phyloP scores from a whole-genome alignment of 2,329 filamentous ascomycete species.

The Drechslerella coelobrocha region DNA sequence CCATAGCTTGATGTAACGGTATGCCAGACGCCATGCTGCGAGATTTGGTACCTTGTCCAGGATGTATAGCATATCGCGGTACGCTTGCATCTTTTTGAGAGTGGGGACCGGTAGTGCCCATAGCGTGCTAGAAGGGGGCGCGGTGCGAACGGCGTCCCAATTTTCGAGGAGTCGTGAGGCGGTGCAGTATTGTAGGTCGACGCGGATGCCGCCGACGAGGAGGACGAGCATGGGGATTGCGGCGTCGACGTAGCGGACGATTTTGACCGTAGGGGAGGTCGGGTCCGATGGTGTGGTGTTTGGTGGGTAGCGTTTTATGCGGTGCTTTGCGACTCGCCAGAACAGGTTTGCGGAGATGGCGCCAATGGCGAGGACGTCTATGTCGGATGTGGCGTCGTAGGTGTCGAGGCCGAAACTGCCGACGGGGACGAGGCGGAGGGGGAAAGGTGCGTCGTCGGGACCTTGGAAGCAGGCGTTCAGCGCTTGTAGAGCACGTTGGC shows the following conservation, averaged over 20 bases:
- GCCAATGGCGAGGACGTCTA: conserved; percentile 72
- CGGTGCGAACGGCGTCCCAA: conserved; percentile 58
- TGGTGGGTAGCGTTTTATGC: conserved; percentile 61
- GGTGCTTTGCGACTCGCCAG: conserved; percentile 66
- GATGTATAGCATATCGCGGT: conserved; percentile 69
- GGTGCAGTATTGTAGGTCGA: conserved; percentile 73
- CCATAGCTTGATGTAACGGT: conserved; percentile 69
- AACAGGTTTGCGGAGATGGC: conserved; percentile 68
- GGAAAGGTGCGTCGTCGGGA: conserved; percentile 54
- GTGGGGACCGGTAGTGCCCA: conserved; percentile 66
- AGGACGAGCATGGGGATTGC: conserved; percentile 71
- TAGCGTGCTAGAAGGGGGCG: conserved; percentile 63
- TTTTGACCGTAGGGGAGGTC: conserved; percentile 59
- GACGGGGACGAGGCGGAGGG: conserved; percentile 67
- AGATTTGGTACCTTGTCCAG: conserved; percentile 68
- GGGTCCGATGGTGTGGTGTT: neutral
- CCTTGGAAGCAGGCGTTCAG: conserved; percentile 61
- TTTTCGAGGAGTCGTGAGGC: conserved; percentile 65
- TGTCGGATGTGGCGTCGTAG: conserved; percentile 68
- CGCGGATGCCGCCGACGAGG: conserved; percentile 63
- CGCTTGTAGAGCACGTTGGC: conserved; percentile 61
- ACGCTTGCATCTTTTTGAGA: conserved; percentile 69
- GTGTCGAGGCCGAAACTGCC: conserved; percentile 71
- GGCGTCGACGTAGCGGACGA: conserved; percentile 67
- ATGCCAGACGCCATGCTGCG: conserved; percentile 66